Percentiles rank a stretch among this genome's conserved stretches.
These are phyloP conservation scores for Arachnomyces sp. DNA, from an alignment of 2,329 filamentous ascomycete species.

Conservation along the genomic window DNA sequence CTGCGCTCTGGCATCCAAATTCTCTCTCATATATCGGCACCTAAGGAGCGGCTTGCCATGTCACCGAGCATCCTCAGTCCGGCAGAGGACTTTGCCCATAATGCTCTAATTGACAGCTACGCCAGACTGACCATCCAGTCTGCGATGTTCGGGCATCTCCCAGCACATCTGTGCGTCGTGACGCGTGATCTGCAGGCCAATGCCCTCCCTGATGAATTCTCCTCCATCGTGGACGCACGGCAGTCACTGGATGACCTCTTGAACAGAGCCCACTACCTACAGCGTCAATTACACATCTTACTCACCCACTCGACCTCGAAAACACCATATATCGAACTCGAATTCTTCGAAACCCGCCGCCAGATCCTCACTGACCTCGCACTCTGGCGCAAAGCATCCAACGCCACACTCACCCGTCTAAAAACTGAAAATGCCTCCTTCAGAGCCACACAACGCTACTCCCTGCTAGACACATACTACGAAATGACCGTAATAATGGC, in stretches of 20 bases:
- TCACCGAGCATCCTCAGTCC: slow-evolving; percentile 8
- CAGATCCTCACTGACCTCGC: slow-evolving; percentile 10
- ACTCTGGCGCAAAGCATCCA: slow-evolving; percentile 18
- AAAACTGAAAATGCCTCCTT: slow-evolving; percentile 10
- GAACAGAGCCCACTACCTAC: slow-evolving; percentile 13
- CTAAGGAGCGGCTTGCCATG: no score
- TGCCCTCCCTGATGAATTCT: slow-evolving; percentile 10
- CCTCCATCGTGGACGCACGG: slow-evolving; percentile 13
- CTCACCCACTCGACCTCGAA: no score
- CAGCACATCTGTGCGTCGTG: slow-evolving; percentile 10
- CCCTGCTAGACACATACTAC: slow-evolving; percentile 35
- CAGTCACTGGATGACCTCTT: slow-evolving; percentile 16
- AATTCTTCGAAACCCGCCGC: no score
- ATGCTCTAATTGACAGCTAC: slow-evolving; percentile 19
- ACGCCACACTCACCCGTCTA: slow-evolving; percentile 5
- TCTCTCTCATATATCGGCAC: slow-evolving; percentile 14
- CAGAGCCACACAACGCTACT: no score
- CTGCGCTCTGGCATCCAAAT: slow-evolving; percentile 25
- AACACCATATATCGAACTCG: no score
- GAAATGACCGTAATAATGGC: slow-evolving; percentile 39
- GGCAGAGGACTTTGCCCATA: slow-evolving; percentile 14
- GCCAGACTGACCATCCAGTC: slow-evolving; percentile 21
- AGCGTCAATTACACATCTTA: no score
- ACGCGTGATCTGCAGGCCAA: no score
- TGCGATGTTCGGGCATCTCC: slow-evolving; percentile 19